phyloP scores from a whole-genome alignment of 768 basidiomycete genomes.

The Kwoniella heveanensis region DNA sequence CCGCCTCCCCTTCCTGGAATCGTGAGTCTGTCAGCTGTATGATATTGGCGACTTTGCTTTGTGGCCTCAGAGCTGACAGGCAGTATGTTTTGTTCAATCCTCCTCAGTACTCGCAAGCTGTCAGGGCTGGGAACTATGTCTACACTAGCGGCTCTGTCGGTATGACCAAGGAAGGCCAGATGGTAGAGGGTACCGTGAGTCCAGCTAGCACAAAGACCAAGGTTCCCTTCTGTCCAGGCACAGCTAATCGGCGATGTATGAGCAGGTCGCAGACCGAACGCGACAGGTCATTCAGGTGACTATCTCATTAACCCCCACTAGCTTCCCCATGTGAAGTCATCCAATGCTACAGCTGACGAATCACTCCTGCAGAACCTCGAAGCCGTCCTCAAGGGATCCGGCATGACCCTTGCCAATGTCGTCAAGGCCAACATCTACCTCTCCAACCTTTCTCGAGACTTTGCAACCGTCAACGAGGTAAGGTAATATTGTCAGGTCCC shows the following conservation, averaged over 20 bases:
- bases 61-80: no score
- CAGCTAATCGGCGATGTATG: background rate
- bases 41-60: no score
- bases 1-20: constrained; percentile 47
- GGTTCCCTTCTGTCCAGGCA: background rate
- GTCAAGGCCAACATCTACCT: constrained; percentile 55
- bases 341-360: background rate
- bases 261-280: constrained; percentile 47
- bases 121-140: constrained; percentile 49
- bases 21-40: constrained; percentile 22
- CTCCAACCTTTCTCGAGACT: constrained; percentile 48
- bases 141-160: constrained; percentile 52
- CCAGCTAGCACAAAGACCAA: background rate
- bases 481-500: background rate
- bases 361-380: constrained; percentile 42
- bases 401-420: constrained; percentile 46
- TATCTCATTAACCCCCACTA: no score
- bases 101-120: constrained; percentile 48
- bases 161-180: constrained; percentile 51
- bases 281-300: constrained; percentile 41
- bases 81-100: no score
- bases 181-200: constrained; percentile 51
- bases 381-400: constrained; percentile 46
- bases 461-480: constrained; percentile 45
- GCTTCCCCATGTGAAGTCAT: no score